These are phyloP conservation scores for Leptographium wingfieldii DNA, from an alignment of 2,329 filamentous ascomycete species.

Conservation along the genomic window DNA sequence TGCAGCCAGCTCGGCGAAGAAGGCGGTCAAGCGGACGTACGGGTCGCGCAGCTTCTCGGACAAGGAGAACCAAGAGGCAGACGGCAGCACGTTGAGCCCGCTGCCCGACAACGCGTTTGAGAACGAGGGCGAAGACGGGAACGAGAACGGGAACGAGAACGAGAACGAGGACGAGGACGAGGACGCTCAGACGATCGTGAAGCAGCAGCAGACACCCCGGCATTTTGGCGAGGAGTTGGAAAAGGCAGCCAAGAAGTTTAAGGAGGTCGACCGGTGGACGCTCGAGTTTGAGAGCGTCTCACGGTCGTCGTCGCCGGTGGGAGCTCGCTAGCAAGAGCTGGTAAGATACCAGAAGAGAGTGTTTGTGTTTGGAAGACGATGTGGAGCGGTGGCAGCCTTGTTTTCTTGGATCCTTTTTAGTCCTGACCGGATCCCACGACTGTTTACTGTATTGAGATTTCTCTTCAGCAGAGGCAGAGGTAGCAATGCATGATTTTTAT, in stretches of 20 bases:
- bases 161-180: no score
- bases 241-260: conserved; percentile 48
- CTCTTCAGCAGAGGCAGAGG: not conserved
- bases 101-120: conserved; percentile 33
- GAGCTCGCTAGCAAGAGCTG: conserved; percentile 23
- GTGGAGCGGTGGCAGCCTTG: no score
- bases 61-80: conserved; percentile 40
- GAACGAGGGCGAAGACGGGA: conserved; percentile 13
- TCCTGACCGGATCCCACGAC: no score
- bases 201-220: conserved; percentile 20
- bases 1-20: conserved; percentile 5
- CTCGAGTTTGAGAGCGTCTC: conserved; percentile 53
- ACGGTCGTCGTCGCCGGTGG: conserved; percentile 39
- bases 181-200: conserved; percentile 9
- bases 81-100: conserved; percentile 26
- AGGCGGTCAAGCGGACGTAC: conserved; percentile 33
- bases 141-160: not conserved
- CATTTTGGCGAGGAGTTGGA: conserved; percentile 36
- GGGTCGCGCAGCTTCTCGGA: conserved; percentile 37
- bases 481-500: not conserved
- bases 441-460: not conserved
- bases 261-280: conserved; percentile 57
- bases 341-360: no score
- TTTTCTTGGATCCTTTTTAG: not conserved
- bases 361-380: no score